Percentiles rank a stretch among this genome's conserved stretches.
Conservation (phyloP, 805 yeast species). For the Sungouiella thailandica region DNA sequence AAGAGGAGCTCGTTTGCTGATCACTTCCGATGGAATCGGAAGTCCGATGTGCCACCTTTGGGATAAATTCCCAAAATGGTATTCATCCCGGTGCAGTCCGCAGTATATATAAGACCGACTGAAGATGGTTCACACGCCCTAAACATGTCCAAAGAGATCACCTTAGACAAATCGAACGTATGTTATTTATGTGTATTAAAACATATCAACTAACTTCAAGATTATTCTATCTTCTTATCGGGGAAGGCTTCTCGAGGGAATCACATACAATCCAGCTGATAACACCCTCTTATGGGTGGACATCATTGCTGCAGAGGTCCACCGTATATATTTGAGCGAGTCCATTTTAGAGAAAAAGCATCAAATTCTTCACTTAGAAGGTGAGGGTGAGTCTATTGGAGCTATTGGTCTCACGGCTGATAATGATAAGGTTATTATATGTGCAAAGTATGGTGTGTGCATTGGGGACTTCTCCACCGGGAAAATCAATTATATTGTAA, state of each 20-base stretch:
- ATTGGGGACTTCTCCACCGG: conserved; percentile 41
- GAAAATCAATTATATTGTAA: conserved; percentile 36
- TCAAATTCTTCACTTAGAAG: conserved; percentile 35
- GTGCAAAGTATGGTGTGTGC: conserved; percentile 63
- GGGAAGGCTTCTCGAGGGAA: conserved; percentile 60
- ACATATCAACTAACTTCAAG: conserved; percentile 3
- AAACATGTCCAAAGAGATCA: neutral
- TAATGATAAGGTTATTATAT: conserved; percentile 48
- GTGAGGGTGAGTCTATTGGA: conserved; percentile 49
- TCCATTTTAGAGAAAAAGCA: conserved; percentile 28
- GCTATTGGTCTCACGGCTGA: conserved; percentile 64
- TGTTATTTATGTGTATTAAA: conserved; percentile 2
- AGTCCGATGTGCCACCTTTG: too few relatives aligned
- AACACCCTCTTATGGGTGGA: conserved; percentile 49
- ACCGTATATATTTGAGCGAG: conserved; percentile 23
- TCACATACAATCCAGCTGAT: conserved; percentile 55
- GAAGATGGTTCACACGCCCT: too few relatives aligned
- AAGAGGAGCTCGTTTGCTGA: too few relatives aligned
- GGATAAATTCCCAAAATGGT: too few relatives aligned
- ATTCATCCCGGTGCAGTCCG: too few relatives aligned
- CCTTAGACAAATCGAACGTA: conserved; percentile 7
- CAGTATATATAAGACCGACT: too few relatives aligned
- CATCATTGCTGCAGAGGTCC: conserved; percentile 37
- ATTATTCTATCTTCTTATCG: conserved; percentile 23
- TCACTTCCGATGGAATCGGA: too few relatives aligned